phyloP scores from a whole-genome alignment of 305 asterid species.

The Rubia tinctorum region DNA sequence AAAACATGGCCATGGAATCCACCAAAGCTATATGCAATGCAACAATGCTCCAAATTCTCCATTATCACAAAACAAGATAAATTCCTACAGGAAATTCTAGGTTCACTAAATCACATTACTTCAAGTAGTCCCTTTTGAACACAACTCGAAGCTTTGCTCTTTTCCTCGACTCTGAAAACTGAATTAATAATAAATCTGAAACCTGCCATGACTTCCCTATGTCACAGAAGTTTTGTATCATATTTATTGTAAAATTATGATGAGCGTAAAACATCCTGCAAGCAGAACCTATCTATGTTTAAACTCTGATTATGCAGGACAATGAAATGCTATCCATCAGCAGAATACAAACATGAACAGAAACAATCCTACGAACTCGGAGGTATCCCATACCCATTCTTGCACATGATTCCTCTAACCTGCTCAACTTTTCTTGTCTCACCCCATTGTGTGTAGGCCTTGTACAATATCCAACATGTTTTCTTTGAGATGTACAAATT shows the following conservation, averaged over 20 bases:
- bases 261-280: neutral
- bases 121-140: no score
- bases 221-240: neutral
- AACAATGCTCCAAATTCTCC: no score
- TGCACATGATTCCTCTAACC: slow-evolving; percentile 66
- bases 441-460: slow-evolving; percentile 47
- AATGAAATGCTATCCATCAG: neutral
- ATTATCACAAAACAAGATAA: no score
- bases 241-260: neutral
- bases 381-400: slow-evolving; percentile 47
- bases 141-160: neutral
- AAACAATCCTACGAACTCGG: slow-evolving; percentile 20
- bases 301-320: neutral
- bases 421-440: slow-evolving; percentile 53
- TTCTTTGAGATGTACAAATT: slow-evolving; percentile 49
- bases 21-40: no score
- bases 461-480: slow-evolving; percentile 61
- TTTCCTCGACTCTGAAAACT: neutral
- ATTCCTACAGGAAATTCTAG: no score
- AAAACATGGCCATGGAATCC: no score
- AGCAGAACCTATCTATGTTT: neutral
- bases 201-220: neutral
- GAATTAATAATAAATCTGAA: neutral
- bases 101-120: no score
- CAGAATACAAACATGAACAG: neutral